Base-by-base conservation (phyloP, 2,329 filamentous ascomycete species). In the Fusarium musae region DNA sequence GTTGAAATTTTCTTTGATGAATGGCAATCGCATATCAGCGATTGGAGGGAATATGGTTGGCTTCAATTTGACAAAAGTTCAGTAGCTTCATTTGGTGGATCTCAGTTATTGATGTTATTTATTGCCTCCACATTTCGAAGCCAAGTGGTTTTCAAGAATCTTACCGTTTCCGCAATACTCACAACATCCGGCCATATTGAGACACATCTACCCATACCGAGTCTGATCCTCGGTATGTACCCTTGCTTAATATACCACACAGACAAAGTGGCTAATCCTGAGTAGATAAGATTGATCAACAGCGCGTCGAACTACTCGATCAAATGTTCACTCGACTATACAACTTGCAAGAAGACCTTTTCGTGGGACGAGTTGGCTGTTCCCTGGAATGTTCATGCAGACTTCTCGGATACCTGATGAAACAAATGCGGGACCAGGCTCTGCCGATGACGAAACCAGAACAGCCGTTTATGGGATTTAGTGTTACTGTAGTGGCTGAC, bases 1-100 rank as follows among this genome's bases (percentile, higher is more conserved):
- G 11, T 40, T 13, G 39, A 40, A 2, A 2, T 40, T 2, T 40
- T 40, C 39, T 40, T n/a, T 13, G 39, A 40, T 0, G 11, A 6
- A 1, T 40, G 39, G 39, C 11, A 40, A 40, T 19, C 21, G 11
- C 4, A 40, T 40, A 8, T 40, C 11, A 9, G 6, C 11, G 11
- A n/a, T n/a, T 40, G 39, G 39, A 3, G 39, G 39, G 13, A 5
- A n/a, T 40, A 40, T 40, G 0, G 3, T n/a, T 8, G 39, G 11
- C n/a, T 8, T 5, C 2, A 0, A 19, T 40, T 40, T n/a, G 39
- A n/a, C 6, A 40, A n/a, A n/a, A 1, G 3, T 5, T 40, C 39
- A 40, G 3, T 13, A 1, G 1, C 13, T 40, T 21, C 6, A 6
- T n/a, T 40, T 40, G 21, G 21, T 9, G 11, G n/a, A 40, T n/a